phyloP scores from a whole-genome alignment of 495 filamentous ascomycete species.

The Xanthoparmelia taractica region DNA sequence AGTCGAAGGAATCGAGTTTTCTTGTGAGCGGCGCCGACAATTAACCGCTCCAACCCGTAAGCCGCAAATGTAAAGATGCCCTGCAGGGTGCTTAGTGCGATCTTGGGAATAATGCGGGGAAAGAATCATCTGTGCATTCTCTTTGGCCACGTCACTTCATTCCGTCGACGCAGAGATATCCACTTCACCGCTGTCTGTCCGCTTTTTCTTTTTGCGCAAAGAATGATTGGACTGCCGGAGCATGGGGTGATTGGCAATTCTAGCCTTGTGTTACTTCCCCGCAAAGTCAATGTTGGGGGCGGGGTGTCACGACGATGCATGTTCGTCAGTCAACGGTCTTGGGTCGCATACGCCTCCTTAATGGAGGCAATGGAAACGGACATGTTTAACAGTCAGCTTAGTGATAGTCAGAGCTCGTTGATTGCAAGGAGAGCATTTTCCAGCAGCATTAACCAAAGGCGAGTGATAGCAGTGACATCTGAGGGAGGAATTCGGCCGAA shows the following conservation, averaged over 20 bases:
- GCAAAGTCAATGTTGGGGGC: neutral
- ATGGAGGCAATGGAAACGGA: neutral
- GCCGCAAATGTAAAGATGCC: neutral
- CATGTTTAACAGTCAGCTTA: neutral
- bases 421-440: neutral
- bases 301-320: neutral
- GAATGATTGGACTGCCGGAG: neutral
- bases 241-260: neutral
- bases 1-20: neutral
- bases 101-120: constrained; percentile 2
- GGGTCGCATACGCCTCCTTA: neutral
- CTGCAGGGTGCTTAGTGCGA: neutral
- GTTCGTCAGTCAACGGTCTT: neutral
- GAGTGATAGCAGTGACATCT: too few species aligned
- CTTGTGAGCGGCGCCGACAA: neutral
- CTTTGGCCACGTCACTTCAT: constrained; percentile 2
- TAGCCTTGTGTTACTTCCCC: neutral
- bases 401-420: too few species aligned
- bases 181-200: neutral
- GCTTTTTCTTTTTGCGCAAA: neutral
- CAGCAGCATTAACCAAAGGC: neutral
- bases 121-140: neutral
- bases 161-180: neutral
- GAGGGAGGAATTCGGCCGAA: too few species aligned
- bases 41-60: constrained; percentile 1